phyloP scores from a whole-genome alignment of 73 alveolate species.

The Symbiodinium natans region DNA sequence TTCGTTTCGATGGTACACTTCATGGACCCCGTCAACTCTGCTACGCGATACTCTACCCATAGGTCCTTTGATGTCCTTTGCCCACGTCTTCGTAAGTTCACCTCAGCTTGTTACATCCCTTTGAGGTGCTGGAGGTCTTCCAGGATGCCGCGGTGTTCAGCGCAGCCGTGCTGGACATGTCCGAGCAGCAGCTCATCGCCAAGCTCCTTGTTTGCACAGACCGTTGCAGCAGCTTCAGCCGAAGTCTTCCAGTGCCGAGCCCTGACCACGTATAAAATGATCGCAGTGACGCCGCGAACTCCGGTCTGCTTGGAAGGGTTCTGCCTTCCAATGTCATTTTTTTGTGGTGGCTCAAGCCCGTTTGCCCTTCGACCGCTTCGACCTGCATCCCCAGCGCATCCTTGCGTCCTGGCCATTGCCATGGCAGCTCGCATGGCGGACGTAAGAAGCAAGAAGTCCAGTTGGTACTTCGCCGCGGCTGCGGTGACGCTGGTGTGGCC shows the following conservation, averaged over 20 bases:
- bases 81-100: too few species aligned
- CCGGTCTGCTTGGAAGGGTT: background rate
- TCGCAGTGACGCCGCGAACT: background rate
- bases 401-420: too few species aligned
- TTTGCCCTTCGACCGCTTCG: background rate
- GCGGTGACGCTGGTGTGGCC: too few species aligned
- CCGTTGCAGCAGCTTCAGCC: background rate
- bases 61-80: too few species aligned
- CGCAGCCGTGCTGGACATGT: conserved; percentile 99
- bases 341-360: background rate
- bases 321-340: background rate
- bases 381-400: too few species aligned
- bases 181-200: conserved; percentile 94
- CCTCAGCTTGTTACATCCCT: too few species aligned
- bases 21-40: background rate
- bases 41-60: background rate
- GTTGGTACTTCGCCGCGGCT: too few species aligned
- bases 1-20: too few species aligned
- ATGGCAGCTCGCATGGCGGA: too few species aligned
- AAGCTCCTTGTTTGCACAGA: background rate
- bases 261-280: too few species aligned
- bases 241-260: background rate
- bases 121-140: conserved; percentile 97
- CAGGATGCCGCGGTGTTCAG: conserved; percentile 98
- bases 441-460: too few species aligned